Evolutionary conservation across 345 rosid species (phyloP).

Genomic region (Microthlaspi erraticum): DNA sequence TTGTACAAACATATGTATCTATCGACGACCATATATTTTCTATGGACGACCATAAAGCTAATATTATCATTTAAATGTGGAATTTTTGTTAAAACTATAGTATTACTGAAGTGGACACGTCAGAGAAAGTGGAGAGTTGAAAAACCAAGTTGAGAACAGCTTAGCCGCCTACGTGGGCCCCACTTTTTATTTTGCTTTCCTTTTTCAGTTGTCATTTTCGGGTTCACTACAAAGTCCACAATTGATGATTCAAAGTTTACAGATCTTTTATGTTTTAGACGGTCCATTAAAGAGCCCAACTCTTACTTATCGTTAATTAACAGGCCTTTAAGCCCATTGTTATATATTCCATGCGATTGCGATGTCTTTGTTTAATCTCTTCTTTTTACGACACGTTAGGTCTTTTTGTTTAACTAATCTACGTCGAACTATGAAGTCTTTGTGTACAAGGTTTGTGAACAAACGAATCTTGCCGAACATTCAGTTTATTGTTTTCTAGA

Average conservation of each 20-base stretch:
- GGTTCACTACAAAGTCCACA: background rate
- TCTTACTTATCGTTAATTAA: background rate
- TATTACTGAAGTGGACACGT: conserved; percentile 12
- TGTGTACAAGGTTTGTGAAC: too few species aligned
- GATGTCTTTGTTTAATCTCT: background rate
- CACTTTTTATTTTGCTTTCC: background rate
- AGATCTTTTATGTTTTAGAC: background rate
- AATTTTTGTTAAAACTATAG: background rate
- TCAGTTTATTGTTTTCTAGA: too few species aligned
- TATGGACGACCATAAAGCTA: conserved; percentile 21
- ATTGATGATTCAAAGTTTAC: background rate
- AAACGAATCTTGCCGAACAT: too few species aligned
- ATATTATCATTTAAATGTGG: conserved; percentile 18
- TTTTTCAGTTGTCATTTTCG: background rate
- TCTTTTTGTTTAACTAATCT: background rate
- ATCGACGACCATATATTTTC: conserved; percentile 20
- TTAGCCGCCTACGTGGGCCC: conserved; percentile 41
- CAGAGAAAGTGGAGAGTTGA: conserved; percentile 15
- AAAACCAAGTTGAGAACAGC: conserved; percentile 33
- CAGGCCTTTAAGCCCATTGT: background rate
- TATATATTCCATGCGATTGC: background rate
- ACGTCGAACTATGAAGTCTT: too few species aligned
- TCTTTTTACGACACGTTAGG: background rate
- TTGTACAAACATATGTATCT: background rate
- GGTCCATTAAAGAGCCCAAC: conserved; percentile 16